Evolutionary conservation across 2,329 filamentous ascomycete genomes (phyloP).

Genomic region (Xylaria sp.): DNA sequence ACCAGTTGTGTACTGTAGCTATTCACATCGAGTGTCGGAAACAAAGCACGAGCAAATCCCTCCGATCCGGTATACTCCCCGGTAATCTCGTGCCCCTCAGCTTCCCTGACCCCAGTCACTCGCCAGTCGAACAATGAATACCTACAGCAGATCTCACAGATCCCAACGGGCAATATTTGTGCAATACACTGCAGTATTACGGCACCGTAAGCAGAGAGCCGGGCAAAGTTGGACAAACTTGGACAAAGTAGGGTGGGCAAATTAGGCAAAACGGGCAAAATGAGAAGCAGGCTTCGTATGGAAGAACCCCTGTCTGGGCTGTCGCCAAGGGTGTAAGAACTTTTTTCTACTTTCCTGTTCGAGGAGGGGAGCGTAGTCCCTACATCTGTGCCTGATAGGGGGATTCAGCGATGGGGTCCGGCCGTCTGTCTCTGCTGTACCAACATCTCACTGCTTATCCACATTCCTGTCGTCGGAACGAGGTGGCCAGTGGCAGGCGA

Average conservation of each 20-base stretch:
- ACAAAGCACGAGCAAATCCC: slow-evolving; percentile 23
- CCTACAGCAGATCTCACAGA: slow-evolving; percentile 18
- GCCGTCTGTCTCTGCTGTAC: background rate
- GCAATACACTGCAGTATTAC: background rate
- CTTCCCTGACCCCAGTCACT: slow-evolving; percentile 2
- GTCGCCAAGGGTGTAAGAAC: slow-evolving; percentile 23
- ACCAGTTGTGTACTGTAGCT: background rate
- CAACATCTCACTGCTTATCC: background rate
- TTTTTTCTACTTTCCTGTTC: slow-evolving; percentile 31
- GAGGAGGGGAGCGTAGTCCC: slow-evolving; percentile 26
- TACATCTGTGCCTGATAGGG: slow-evolving; percentile 32
- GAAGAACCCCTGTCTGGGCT: slow-evolving; percentile 11
- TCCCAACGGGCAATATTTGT: slow-evolving; percentile 19
- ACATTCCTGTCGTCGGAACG: slow-evolving; percentile 28
- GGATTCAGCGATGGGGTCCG: slow-evolving; percentile 22
- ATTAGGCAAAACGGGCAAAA: slow-evolving; percentile 19
- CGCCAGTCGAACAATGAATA: slow-evolving; percentile 24
- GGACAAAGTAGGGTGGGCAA: slow-evolving; percentile 1
- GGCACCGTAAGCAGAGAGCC: background rate
- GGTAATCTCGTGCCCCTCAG: background rate
- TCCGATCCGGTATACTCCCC: slow-evolving; percentile 22
- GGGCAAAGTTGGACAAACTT: background rate
- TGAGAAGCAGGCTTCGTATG: slow-evolving; percentile 34
- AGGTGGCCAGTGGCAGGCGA: slow-evolving; percentile 23
- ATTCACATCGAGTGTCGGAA: slow-evolving; percentile 18